These are phyloP conservation scores for Comarum palustre DNA, from an alignment of 306 rosid genomes.

Conservation along the genomic window DNA sequence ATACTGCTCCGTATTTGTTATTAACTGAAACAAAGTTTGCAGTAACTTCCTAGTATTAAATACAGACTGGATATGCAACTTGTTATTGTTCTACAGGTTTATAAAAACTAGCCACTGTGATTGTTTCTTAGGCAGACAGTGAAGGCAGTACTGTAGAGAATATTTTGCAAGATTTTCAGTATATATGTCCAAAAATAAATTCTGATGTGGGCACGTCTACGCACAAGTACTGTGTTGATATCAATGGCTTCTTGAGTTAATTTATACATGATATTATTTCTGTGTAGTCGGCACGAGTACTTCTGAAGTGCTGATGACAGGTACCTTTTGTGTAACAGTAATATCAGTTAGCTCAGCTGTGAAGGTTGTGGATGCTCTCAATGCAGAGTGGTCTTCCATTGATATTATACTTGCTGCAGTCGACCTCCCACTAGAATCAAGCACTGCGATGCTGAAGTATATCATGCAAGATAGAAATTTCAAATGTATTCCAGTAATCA, in stretches of 20 bases:
- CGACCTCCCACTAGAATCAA: constrained; percentile 17
- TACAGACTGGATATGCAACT: background rate
- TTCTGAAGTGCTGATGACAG: background rate
- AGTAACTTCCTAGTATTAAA: background rate
- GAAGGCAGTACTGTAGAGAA: background rate
- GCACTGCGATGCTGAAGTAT: constrained; percentile 19
- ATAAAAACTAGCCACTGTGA: background rate
- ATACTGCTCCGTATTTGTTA: background rate
- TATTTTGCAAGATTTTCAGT: background rate
- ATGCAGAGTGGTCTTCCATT: constrained; percentile 10
- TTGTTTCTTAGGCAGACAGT: background rate
- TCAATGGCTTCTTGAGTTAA: background rate
- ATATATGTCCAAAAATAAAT: background rate
- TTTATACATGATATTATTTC: background rate
- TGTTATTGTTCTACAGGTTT: background rate
- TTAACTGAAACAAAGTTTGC: background rate
- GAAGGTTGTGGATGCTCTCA: constrained; percentile 24
- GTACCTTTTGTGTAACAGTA: constrained; percentile 14
- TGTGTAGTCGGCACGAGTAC: background rate
- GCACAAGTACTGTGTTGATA: background rate
- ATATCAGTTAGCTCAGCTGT: constrained; percentile 12
- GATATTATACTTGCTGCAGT: constrained; percentile 17
- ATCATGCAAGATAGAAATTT: constrained; percentile 19
- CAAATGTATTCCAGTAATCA: constrained; percentile 23
- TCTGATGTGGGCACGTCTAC: background rate